Percentiles rank a stretch among this genome's conserved stretches.
Evolutionary conservation across 2,329 filamentous ascomycete genomes (phyloP).

Genomic region (Malbranchea cinnamomea): DNA sequence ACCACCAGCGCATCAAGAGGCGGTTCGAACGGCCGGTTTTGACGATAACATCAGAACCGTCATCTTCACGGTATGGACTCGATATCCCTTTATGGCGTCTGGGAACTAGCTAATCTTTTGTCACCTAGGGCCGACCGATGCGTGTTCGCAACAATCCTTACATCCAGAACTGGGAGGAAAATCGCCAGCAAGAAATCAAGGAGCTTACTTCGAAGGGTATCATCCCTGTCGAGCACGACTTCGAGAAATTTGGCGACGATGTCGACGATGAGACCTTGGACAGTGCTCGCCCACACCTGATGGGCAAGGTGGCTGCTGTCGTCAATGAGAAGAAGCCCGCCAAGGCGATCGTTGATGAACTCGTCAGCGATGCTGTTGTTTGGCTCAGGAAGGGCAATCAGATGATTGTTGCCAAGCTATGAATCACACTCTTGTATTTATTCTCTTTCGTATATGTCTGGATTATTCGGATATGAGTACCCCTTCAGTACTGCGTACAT

Average conservation of each 20-base stretch:
- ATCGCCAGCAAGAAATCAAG: conserved; percentile 81
- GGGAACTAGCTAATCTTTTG: conserved; percentile 1
- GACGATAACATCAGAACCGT: conserved; percentile 95
- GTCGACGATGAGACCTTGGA: conserved; percentile 79
- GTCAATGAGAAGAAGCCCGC: conserved; percentile 85
- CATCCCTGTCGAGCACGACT: conserved; percentile 86
- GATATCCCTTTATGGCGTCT: not conserved
- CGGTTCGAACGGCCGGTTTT: conserved; percentile 77
- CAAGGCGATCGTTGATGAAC: conserved; percentile 86
- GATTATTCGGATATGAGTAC: too few relatives aligned
- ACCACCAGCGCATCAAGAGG: conserved; percentile 85
- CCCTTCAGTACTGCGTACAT: too few relatives aligned
- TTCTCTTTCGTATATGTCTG: conserved; percentile 1
- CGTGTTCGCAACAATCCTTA: conserved; percentile 89
- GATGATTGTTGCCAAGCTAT: conserved; percentile 56
- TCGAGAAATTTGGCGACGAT: conserved; percentile 63
- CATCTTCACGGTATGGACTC: conserved; percentile 64
- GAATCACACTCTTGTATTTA: conserved; percentile 18
- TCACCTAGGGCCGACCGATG: conserved; percentile 57
- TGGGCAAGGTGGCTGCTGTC: conserved; percentile 93
- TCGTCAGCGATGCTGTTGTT: conserved; percentile 66
- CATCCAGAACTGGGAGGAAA: conserved; percentile 91
- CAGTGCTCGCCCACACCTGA: conserved; percentile 77
- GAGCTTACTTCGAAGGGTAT: conserved; percentile 75
- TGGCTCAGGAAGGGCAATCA: conserved; percentile 54